A percentile compares a stretch with the other conserved stretches of the same genome.
These are phyloP conservation scores for Coemansia sp. DNA, from an alignment of 192 early-diverging fungal genomes.

Conservation along the genomic window DNA sequence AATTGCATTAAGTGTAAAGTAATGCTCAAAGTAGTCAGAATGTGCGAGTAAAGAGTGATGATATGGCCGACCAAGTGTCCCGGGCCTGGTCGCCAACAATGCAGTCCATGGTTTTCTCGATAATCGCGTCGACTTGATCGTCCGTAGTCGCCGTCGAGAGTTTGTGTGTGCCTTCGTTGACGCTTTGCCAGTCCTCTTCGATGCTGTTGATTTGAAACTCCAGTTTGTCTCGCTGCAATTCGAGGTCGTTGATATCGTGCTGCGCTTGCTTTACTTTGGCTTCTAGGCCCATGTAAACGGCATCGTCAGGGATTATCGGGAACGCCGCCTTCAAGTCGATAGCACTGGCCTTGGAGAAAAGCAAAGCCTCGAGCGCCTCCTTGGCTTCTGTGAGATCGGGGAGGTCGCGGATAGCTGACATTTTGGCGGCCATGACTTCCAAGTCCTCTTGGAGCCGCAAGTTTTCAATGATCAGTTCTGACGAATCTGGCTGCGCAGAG, in stretches of 20 bases:
- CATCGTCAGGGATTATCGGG: slow-evolving; percentile 52
- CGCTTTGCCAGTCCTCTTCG: slow-evolving; percentile 55
- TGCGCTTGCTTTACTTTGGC: slow-evolving; percentile 37
- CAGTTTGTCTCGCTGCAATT: slow-evolving; percentile 45
- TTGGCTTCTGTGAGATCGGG: slow-evolving; percentile 28
- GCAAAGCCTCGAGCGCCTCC: slow-evolving; percentile 24
- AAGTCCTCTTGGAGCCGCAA: slow-evolving; percentile 43
- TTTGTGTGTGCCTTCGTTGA: slow-evolving; percentile 35
- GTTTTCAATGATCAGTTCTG: slow-evolving; percentile 51
- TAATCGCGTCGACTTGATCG: slow-evolving; percentile 19
- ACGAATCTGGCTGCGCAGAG: slow-evolving; percentile 42
- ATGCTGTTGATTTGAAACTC: slow-evolving; percentile 56
- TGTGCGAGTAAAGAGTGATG: slow-evolving; percentile 22
- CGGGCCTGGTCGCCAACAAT: slow-evolving; percentile 53
- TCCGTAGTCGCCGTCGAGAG: slow-evolving; percentile 19
- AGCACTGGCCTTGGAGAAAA: slow-evolving; percentile 18
- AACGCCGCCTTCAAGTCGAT: slow-evolving; percentile 25
- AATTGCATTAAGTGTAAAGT: background rate
- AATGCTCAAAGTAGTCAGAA: slow-evolving; percentile 19
- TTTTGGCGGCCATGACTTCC: slow-evolving; percentile 8
- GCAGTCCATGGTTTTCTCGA: slow-evolving; percentile 41
- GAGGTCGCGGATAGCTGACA: background rate
- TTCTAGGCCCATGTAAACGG: slow-evolving; percentile 41
- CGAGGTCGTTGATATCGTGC: slow-evolving; percentile 47
- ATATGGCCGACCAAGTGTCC: slow-evolving; percentile 40